Evolutionary conservation across 768 basidiomycete species (phyloP).

Genomic region (Tylopilus subfusipes): DNA sequence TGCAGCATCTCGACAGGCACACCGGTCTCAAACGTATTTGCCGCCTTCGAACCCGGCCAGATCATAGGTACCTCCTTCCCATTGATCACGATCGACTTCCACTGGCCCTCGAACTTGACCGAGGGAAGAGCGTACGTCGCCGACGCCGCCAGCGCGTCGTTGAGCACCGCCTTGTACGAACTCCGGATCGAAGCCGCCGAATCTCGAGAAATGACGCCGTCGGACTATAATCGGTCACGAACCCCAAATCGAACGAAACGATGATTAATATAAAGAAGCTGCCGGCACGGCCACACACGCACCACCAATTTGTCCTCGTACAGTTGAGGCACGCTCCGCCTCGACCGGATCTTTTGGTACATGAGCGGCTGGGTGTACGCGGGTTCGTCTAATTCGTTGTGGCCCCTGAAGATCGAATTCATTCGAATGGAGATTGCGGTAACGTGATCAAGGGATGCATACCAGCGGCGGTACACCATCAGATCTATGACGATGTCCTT

Average conservation of each 20-base stretch:
- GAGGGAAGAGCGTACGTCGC: constrained; percentile 46
- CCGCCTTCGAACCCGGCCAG: constrained; percentile 60
- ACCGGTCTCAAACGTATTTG: constrained; percentile 66
- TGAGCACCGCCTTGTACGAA: constrained; percentile 60
- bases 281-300: constrained; percentile 21
- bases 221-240: constrained; percentile 15
- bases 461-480: constrained; percentile 85
- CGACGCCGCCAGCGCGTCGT: constrained; percentile 52
- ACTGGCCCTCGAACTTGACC: constrained; percentile 63
- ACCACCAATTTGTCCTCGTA: constrained; percentile 82
- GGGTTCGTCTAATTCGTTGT: constrained; percentile 87
- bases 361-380: constrained; percentile 85
- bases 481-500: constrained; percentile 91
- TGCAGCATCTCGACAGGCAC: constrained; percentile 49
- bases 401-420: constrained; percentile 50
- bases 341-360: constrained; percentile 82
- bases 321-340: constrained; percentile 73
- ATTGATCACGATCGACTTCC: constrained; percentile 38
- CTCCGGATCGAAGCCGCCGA: constrained; percentile 50
- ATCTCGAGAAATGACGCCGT: constrained; percentile 43
- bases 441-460: constrained; percentile 13
- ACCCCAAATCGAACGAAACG: not conserved
- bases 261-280: not conserved
- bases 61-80: constrained; percentile 25
- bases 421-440: not conserved